phyloP scores from a whole-genome alignment of 805 yeast genomes.

The Barnettozyma populi region DNA sequence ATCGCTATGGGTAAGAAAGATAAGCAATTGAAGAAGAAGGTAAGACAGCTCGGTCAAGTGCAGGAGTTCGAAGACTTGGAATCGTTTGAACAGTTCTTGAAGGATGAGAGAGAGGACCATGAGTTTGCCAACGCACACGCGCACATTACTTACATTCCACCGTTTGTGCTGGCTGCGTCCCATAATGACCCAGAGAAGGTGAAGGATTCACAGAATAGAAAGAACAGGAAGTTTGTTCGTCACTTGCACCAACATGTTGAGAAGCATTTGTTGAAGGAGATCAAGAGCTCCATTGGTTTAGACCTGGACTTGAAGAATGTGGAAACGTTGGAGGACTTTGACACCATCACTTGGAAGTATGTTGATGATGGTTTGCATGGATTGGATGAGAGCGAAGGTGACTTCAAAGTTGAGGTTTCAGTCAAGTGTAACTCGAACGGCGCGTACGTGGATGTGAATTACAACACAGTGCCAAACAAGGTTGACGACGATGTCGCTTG shows the following conservation, averaged over 20 bases:
- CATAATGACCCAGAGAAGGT: slow-evolving; percentile 67
- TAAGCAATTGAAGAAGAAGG: slow-evolving; percentile 20
- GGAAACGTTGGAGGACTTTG: slow-evolving; percentile 41
- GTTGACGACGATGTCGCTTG: neutral
- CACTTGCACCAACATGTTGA: slow-evolving; percentile 71
- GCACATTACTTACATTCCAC: slow-evolving; percentile 63
- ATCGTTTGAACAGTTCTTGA: slow-evolving; percentile 56
- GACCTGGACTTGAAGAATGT: slow-evolving; percentile 46
- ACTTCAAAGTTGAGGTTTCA: slow-evolving; percentile 59
- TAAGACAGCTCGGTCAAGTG: slow-evolving; percentile 16
- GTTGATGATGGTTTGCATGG: slow-evolving; percentile 51
- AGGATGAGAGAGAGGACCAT: slow-evolving; percentile 73
- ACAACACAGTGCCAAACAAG: slow-evolving; percentile 38
- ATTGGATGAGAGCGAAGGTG: slow-evolving; percentile 34
- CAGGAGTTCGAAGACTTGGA: slow-evolving; percentile 54
- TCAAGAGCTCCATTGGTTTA: slow-evolving; percentile 54
- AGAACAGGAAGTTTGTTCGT: slow-evolving; percentile 65
- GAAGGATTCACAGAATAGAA: slow-evolving; percentile 65
- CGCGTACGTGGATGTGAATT: slow-evolving; percentile 64
- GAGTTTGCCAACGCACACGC: slow-evolving; percentile 68
- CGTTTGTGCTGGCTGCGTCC: slow-evolving; percentile 61
- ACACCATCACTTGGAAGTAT: slow-evolving; percentile 57
- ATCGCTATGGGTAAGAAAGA: slow-evolving; percentile 14
- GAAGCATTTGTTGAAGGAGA: slow-evolving; percentile 64
- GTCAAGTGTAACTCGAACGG: slow-evolving; percentile 62